Conservation (phyloP, 306 rosid species). For the Cucurbita ficifolia region DNA sequence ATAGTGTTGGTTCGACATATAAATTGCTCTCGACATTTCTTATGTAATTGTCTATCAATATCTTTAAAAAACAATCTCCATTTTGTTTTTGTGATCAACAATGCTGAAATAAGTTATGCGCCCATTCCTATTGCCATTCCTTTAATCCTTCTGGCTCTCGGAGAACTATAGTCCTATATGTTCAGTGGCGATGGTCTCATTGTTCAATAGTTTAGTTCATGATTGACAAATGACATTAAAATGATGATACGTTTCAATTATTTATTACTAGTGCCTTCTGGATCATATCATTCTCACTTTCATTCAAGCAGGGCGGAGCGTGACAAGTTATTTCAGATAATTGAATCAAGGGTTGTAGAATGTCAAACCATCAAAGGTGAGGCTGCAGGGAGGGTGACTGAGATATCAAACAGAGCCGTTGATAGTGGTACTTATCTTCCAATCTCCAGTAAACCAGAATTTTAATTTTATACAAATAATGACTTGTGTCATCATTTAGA, state of each 20-base stretch:
- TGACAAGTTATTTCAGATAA: constrained; percentile 43
- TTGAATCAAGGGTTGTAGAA: constrained; percentile 67
- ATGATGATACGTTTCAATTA: not conserved
- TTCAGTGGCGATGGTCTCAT: not conserved
- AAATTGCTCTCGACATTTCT: not conserved
- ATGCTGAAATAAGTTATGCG: not conserved
- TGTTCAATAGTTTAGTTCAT: not conserved
- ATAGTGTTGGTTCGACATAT: not conserved
- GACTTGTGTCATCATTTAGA: not conserved
- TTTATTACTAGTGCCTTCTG: constrained; percentile 4
- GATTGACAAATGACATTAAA: not conserved
- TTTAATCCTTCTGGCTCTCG: too few relatives aligned
- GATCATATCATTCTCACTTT: constrained; percentile 11
- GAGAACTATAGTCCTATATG: not conserved
- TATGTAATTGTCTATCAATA: not conserved
- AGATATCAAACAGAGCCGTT: constrained; percentile 22
- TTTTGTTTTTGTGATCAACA: not conserved
- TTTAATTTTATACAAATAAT: not conserved
- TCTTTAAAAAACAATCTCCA: not conserved
- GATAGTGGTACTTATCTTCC: constrained; percentile 19
- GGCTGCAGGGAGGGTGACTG: constrained; percentile 27
- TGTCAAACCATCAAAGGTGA: constrained; percentile 23
- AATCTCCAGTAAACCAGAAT: not conserved
- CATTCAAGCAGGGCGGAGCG: constrained; percentile 81
- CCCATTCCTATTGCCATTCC: not conserved